Base-by-base conservation (phyloP, 2,329 filamentous ascomycete genomes). In the Cladosporium halotolerans region DNA sequence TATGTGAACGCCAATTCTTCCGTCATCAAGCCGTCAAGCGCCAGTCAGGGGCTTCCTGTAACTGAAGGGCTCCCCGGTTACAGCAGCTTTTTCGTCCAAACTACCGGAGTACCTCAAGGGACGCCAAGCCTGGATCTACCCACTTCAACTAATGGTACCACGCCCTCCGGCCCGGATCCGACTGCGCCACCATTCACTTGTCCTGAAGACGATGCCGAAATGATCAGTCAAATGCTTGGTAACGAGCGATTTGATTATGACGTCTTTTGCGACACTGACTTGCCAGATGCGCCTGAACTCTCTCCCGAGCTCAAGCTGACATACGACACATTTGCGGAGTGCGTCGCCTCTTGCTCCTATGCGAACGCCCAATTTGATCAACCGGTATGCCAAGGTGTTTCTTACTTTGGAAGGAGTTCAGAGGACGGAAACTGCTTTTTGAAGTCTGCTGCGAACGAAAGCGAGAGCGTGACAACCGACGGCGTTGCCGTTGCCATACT, bases 361-460 rank as follows among this genome's bases (percentile, higher is more conserved):
- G 63, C 61, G n/a, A 60, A 69, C 52, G 55, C 57, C 34, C 57
- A 59, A 4, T 61, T 66, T 45, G 58, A 62, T 36, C 52, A 45
- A 5, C 61, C 63, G 1, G 62, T 65, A n/a, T 70, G 66, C 55
- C 59, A 66, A 53, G 66, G 63, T 34, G 60, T 64, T 8, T 63
- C 62, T 4, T 67, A 62, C 59, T 64, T 63, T 53, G 57, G 57
- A n/a, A 52, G 57, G n/a, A 38, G 56, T 6, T 56, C 58, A 31
- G 45, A 47, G 19, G 62, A 60, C 9, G 59, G 58, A 36, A 68
- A 68, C 45, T 70, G 67, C 51, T 66, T 67, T 57, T 52, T 70
- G 45, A 68, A 68, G 53, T 47, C 57, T 2, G 56, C 57, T 10
- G 60, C 61, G 10, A 43, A 46, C 14, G 41, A 39, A 6, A 62